These are phyloP conservation scores for Cochlearia excelsa DNA, from an alignment of 345 rosid species.

Conservation along the genomic window DNA sequence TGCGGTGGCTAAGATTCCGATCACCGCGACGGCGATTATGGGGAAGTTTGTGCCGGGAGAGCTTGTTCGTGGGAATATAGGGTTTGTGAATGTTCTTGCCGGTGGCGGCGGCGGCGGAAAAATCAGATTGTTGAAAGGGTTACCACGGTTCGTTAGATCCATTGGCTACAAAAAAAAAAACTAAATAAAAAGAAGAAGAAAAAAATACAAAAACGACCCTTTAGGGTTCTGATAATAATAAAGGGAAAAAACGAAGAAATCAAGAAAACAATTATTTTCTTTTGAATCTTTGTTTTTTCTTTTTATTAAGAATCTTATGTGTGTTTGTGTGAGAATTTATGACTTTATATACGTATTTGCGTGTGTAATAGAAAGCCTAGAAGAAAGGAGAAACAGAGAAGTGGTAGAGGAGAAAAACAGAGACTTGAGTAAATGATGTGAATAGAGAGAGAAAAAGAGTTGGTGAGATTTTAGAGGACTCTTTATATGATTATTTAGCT, in stretches of 20 bases:
- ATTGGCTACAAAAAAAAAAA: constrained; percentile 14
- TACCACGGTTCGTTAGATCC: constrained; percentile 32
- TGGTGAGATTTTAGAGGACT: constrained; percentile 31
- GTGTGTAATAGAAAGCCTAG: constrained; percentile 7
- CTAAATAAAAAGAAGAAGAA: not conserved
- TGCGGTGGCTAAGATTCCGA: constrained; percentile 80
- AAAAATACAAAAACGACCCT: not conserved
- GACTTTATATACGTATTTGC: constrained; percentile 17
- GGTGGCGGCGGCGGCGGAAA: constrained; percentile 37
- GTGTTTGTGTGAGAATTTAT: not conserved
- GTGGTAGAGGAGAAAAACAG: constrained; percentile 28
- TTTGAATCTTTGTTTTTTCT: not conserved
- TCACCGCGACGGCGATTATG: constrained; percentile 69
- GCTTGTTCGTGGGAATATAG: constrained; percentile 31
- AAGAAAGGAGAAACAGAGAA: constrained; percentile 8
- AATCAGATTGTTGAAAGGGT: constrained; percentile 28
- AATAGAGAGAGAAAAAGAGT: constrained; percentile 15
- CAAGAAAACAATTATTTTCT: not conserved
- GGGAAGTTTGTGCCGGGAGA: constrained; percentile 43
- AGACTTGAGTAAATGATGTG: constrained; percentile 22
- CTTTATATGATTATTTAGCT: no score
- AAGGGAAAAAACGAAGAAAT: not conserved
- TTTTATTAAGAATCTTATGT: constrained; percentile 3
- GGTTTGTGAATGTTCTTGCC: constrained; percentile 20
- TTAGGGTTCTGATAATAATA: not conserved